Conservation (phyloP, 768 basidiomycete species). For the Boletellus sp. region DNA sequence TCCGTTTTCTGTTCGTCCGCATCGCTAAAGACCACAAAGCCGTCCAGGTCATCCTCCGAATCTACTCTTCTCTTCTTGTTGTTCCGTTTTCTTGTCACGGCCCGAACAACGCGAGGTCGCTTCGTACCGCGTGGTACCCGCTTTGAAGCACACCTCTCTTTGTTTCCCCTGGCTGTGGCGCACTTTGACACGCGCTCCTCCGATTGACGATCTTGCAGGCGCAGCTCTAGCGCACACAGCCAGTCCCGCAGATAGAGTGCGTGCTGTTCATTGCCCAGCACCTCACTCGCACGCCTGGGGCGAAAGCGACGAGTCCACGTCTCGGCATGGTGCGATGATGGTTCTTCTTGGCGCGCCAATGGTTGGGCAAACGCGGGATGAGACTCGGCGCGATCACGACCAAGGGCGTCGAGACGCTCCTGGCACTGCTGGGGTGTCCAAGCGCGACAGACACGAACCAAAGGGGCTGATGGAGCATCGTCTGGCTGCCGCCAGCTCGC, state of each 20-base stretch:
- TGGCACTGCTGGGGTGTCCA: constrained; percentile 16
- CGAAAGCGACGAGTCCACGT: constrained; percentile 76
- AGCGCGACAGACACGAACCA: not conserved
- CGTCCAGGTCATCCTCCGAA: constrained; percentile 52
- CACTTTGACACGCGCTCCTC: constrained; percentile 2
- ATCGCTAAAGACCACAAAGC: constrained; percentile 53
- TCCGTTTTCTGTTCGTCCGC: constrained; percentile 29
- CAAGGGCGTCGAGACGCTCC: constrained; percentile 10
- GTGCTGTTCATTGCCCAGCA: constrained; percentile 72
- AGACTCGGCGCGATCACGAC: constrained; percentile 21
- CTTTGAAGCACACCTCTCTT: constrained; percentile 25
- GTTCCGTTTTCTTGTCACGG: constrained; percentile 42
- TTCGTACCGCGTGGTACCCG: constrained; percentile 42
- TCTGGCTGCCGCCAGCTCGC: not conserved
- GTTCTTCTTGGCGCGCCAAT: constrained; percentile 17
- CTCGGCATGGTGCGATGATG: constrained; percentile 30
- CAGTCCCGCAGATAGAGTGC: constrained; percentile 75
- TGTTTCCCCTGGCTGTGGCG: constrained; percentile 7
- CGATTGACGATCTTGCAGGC: constrained; percentile 27
- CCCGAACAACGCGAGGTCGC: constrained; percentile 56
- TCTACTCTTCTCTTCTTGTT: constrained; percentile 54
- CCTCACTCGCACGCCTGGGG: constrained; percentile 67
- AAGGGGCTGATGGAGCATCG: not conserved
- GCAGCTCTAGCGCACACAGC: constrained; percentile 67
- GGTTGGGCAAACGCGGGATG: constrained; percentile 54